Evolutionary conservation across 2,329 filamentous ascomycete genomes (phyloP), one percentile per base, ranked within the genome.

Genomic region (Aureobasidium pullulans): DNA sequence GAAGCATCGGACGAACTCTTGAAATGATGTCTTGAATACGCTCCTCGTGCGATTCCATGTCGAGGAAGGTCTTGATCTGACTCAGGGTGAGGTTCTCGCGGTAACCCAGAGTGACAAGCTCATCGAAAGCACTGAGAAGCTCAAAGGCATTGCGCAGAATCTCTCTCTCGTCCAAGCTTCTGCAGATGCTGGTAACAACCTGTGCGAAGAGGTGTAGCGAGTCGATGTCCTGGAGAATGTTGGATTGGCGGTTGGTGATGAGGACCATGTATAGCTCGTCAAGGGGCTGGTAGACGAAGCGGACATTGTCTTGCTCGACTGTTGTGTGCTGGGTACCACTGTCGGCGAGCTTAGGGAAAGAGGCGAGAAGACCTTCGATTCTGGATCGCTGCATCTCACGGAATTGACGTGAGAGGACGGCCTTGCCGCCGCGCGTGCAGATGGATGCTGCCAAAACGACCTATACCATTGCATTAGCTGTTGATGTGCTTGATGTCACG

Each of bases 251-350:
- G 81, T 99, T 99, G 75, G 95, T 99, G 77, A 99, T 97, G 70
- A 99, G 85, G 66, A 99, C 93, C 85, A 99, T 97, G 83, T 99
- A 99, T 65, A 99, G 86, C 80, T 99, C 95, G 77, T 99, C 95
- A 65, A 99, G 83, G 62, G 94, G 95, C 75, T 99, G 94, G 81
- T 99, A 99, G 61, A 99, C 94, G 73, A 96, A 99, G 78, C 94
- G 93, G 71, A 99, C 94, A 79, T 96, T 97, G 79, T 99, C 95
- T 77, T 97, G 92, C 77, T 99, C 94, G 69, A 97, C 92, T 6
- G 90, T 99, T 31, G 94, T 99, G 76, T 99, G 94, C 76, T 99
- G 94, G 56, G 91, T 96, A 62, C 92, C 89, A 63, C 89, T 91
- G 75, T 96, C 92, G 70, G 94, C 92, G 61, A 97, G 88, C 79